phyloP scores from a whole-genome alignment of 805 yeast genomes.

The Candida taoyuanica region DNA sequence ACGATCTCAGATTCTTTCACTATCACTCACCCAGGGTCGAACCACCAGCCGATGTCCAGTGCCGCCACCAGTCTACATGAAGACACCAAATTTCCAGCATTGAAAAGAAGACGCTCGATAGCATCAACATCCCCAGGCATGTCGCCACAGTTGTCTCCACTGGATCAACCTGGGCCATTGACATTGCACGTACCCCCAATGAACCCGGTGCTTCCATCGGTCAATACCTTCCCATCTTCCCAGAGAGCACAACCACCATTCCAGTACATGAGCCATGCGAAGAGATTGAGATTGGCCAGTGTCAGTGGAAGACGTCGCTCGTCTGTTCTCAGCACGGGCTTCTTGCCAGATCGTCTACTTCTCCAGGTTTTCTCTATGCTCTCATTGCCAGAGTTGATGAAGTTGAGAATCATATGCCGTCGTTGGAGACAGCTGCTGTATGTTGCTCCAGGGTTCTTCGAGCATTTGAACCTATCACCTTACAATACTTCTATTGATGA shows the following conservation, averaged over 20 bases:
- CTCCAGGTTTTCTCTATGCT: slow-evolving; percentile 49
- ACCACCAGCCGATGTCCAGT: slow-evolving; percentile 7
- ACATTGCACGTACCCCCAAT: slow-evolving; percentile 34
- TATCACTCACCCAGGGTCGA: not conserved
- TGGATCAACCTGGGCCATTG: slow-evolving; percentile 13
- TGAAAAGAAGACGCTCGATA: slow-evolving; percentile 17
- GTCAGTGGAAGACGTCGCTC: slow-evolving; percentile 49
- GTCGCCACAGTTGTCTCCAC: slow-evolving; percentile 9
- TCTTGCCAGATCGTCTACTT: slow-evolving; percentile 57
- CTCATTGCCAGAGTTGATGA: slow-evolving; percentile 57
- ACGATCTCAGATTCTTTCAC: slow-evolving; percentile 2
- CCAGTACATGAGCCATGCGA: slow-evolving; percentile 51
- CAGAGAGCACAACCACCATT: slow-evolving; percentile 31
- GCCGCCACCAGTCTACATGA: slow-evolving; percentile 1
- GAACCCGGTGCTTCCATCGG: slow-evolving; percentile 35
- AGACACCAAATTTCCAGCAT: slow-evolving; percentile 5
- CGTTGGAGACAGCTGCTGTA: slow-evolving; percentile 66
- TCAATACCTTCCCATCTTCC: slow-evolving; percentile 30
- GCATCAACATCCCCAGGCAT: slow-evolving; percentile 11
- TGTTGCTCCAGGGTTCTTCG: slow-evolving; percentile 50
- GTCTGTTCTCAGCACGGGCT: slow-evolving; percentile 51
- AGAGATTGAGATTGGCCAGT: slow-evolving; percentile 45
- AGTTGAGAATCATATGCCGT: slow-evolving; percentile 50
- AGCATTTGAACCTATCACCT: slow-evolving; percentile 49
- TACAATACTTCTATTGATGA: slow-evolving; percentile 63